phyloP scores from a whole-genome alignment of 495 filamentous ascomycete genomes.

The Penicillium chermesinum region DNA sequence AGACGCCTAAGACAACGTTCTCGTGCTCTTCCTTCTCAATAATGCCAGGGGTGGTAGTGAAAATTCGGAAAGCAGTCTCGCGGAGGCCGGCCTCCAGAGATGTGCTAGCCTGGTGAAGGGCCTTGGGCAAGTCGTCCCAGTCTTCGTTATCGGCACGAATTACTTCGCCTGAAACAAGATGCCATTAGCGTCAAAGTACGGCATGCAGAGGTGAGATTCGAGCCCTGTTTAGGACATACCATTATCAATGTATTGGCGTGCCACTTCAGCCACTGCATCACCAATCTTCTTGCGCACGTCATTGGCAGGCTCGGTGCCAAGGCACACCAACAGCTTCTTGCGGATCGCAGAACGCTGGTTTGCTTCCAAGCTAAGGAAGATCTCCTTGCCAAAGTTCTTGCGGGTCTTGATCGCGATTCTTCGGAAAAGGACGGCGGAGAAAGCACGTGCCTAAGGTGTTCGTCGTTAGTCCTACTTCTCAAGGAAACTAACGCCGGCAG shows the following conservation, averaged over 20 bases:
- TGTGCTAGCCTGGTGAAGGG: slow-evolving; percentile 83
- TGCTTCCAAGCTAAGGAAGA: slow-evolving; percentile 69
- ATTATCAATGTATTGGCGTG: slow-evolving; percentile 87
- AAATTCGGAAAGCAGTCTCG: slow-evolving; percentile 88
- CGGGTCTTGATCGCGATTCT: slow-evolving; percentile 83
- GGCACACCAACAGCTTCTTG: slow-evolving; percentile 69
- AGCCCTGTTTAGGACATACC: no score
- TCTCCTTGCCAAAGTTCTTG: slow-evolving; percentile 71
- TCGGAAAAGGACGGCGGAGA: slow-evolving; percentile 90
- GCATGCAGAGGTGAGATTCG: slow-evolving; percentile 11
- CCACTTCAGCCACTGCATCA: slow-evolving; percentile 92
- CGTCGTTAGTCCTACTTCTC: no score
- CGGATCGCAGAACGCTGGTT: slow-evolving; percentile 74
- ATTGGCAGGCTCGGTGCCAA: slow-evolving; percentile 63
- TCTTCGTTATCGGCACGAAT: slow-evolving; percentile 41
- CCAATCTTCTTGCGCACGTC: slow-evolving; percentile 89
- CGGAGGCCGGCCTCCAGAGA: slow-evolving; percentile 73
- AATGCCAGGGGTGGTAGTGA: slow-evolving; percentile 90
- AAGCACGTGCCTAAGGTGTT: slow-evolving; percentile 64
- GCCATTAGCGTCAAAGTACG: slow-evolving; percentile 2
- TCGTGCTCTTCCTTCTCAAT: slow-evolving; percentile 89
- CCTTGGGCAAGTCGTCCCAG: slow-evolving; percentile 86
- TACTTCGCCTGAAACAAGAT: slow-evolving; percentile 7
- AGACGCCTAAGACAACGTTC: slow-evolving; percentile 74
- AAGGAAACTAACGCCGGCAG: no score